Percentiles rank a stretch among this genome's conserved stretches.
Evolutionary conservation across 1,139 yeast genomes (phyloP).

Genomic region (Blastobotrys malaysiensis): DNA sequence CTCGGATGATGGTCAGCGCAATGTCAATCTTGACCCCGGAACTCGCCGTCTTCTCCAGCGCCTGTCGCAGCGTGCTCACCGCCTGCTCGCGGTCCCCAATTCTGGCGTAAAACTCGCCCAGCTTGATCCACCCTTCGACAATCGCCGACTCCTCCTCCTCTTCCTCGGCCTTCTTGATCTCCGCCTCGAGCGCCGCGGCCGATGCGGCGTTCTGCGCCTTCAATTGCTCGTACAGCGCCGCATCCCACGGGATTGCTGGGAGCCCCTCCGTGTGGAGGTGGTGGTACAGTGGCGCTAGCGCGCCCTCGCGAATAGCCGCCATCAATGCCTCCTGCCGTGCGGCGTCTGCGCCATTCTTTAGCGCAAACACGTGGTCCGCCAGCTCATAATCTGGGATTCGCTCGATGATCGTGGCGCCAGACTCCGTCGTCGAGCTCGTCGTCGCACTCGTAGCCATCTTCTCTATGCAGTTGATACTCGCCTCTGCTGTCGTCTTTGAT

Average conservation of each 20-base stretch:
- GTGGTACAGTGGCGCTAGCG: conserved; percentile 82
- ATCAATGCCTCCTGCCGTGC: conserved; percentile 40
- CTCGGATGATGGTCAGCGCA: conserved; percentile 69
- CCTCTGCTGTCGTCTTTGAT: background rate
- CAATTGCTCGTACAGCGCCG: conserved; percentile 47
- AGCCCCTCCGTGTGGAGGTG: conserved; percentile 53
- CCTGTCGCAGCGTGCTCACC: conserved; percentile 62
- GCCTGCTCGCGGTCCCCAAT: conserved; percentile 81
- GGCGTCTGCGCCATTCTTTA: conserved; percentile 44
- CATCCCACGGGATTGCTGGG: conserved; percentile 48
- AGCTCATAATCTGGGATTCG: conserved; percentile 51
- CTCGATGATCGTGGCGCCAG: conserved; percentile 9
- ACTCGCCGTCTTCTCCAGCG: conserved; percentile 74
- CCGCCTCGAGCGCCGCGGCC: conserved; percentile 52
- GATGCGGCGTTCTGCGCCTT: conserved; percentile 49
- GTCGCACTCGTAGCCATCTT: background rate
- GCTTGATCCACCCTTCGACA: conserved; percentile 66
- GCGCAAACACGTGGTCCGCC: conserved; percentile 69
- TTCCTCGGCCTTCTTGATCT: conserved; percentile 69
- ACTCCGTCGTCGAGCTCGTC: conserved; percentile 4
- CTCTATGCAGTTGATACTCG: background rate
- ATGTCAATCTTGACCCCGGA: conserved; percentile 90
- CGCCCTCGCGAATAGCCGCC: conserved; percentile 50
- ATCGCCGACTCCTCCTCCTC: conserved; percentile 89
- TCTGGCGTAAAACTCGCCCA: conserved; percentile 83